Percentiles rank a stretch among this genome's conserved stretches.
These are phyloP conservation scores for Yarrowia sp. DNA, from an alignment of 805 yeast species.

Conservation along the genomic window DNA sequence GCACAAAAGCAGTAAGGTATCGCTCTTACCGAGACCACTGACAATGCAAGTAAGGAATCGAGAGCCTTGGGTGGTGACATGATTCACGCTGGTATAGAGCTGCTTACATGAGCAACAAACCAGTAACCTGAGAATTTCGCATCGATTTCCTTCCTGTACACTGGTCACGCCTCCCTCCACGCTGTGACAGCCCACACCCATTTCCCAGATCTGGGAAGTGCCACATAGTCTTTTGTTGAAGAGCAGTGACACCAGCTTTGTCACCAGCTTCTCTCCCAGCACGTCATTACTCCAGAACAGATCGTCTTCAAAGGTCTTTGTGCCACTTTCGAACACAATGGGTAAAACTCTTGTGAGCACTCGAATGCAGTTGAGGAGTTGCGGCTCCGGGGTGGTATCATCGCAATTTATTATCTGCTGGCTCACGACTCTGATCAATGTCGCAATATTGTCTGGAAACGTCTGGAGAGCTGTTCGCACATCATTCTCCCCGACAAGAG, in stretches of 20 bases:
- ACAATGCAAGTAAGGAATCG: constrained; percentile 25
- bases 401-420: constrained; percentile 10
- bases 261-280: constrained; percentile 24
- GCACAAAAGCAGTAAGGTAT: constrained; percentile 16
- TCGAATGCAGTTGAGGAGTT: constrained; percentile 27
- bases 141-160: constrained; percentile 7
- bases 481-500: constrained; percentile 15
- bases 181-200: constrained; percentile 31
- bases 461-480: constrained; percentile 11
- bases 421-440: constrained; percentile 12
- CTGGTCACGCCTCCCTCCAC: constrained; percentile 2
- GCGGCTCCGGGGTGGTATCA: constrained; percentile 7
- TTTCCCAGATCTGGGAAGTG: constrained; percentile 27
- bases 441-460: constrained; percentile 25
- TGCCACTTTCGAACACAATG: constrained; percentile 20
- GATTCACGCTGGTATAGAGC: constrained; percentile 17
- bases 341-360: constrained; percentile 23
- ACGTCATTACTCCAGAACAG: constrained; percentile 27
- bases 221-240: constrained; percentile 32
- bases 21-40: constrained; percentile 6
- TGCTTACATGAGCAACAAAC: constrained; percentile 18
- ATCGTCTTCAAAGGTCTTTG: constrained; percentile 19
- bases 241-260: constrained; percentile 4
- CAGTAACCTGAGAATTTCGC: constrained; percentile 18
- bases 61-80: constrained; percentile 18